Percentiles rank a stretch among this genome's conserved stretches.
Conservation (phyloP, 345 rosid genomes). For the Eucalyptus microcorys region DNA sequence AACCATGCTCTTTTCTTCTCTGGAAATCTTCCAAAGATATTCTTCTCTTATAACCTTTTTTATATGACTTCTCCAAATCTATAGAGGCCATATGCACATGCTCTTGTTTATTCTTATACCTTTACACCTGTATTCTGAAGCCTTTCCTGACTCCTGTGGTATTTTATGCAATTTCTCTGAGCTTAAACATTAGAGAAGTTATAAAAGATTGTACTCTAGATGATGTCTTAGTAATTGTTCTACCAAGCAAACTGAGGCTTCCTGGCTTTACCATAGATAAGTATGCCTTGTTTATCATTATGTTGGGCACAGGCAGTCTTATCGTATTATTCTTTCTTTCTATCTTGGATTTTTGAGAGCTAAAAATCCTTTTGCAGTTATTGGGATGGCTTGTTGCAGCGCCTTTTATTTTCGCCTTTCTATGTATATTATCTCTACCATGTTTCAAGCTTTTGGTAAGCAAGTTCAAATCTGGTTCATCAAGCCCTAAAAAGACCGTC, state of each 20-base stretch:
- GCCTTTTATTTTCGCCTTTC: slow-evolving; percentile 32
- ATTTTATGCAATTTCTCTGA: not conserved
- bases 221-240: not conserved
- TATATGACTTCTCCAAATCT: not conserved
- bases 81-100: not conserved
- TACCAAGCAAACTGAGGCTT: not conserved
- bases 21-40: not conserved
- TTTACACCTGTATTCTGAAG: not conserved
- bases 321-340: not conserved
- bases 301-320: not conserved
- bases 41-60: not conserved
- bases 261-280: not conserved
- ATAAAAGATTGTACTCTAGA: not conserved
- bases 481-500: slow-evolving; percentile 29
- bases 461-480: slow-evolving; percentile 28
- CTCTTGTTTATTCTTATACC: not conserved
- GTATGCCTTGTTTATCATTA: not conserved
- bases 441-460: slow-evolving; percentile 43
- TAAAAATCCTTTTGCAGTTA: slow-evolving; percentile 27
- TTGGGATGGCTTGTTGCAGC: slow-evolving; percentile 66
- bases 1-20: not conserved
- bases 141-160: not conserved
- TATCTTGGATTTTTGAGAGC: not conserved
- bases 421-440: slow-evolving; percentile 36
- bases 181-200: not conserved